Percentiles rank a stretch among this genome's conserved stretches.
phyloP scores from a whole-genome alignment of 768 basidiomycete genomes.

The Rhodosporidiobolus odoratus region DNA sequence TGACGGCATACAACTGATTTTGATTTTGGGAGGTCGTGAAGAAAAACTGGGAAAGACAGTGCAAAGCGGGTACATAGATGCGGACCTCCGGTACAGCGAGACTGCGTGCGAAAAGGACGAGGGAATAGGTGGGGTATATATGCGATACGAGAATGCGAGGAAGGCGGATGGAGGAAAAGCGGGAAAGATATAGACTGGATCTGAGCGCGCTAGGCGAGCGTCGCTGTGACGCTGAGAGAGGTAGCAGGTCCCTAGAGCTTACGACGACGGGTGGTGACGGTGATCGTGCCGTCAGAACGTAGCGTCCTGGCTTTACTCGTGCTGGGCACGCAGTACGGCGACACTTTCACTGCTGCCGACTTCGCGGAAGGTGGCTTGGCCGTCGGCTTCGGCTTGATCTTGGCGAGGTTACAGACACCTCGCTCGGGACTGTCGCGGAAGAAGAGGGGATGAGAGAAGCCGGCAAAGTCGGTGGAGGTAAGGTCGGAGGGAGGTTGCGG shows the following conservation, averaged over 20 bases:
- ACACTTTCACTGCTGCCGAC: too few relatives aligned
- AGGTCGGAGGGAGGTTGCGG: neutral
- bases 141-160: neutral
- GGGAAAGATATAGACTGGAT: neutral
- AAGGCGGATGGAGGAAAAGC: neutral
- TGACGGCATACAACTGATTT: too few relatives aligned
- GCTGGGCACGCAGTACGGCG: neutral
- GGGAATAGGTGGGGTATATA: neutral
- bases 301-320: neutral
- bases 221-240: neutral
- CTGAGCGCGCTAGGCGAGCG: neutral
- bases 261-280: neutral
- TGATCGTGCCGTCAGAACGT: neutral
- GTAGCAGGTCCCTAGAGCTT: neutral
- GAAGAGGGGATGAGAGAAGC: constrained; percentile 33
- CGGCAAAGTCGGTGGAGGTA: constrained; percentile 21
- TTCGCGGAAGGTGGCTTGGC: neutral
- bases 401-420: constrained; percentile 5
- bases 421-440: constrained; percentile 1
- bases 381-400: constrained; percentile 29
- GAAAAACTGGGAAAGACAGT: neutral
- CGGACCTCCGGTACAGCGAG: neutral
- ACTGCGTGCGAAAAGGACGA: too few relatives aligned
- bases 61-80: neutral
- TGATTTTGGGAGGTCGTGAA: too few relatives aligned